Conservation (phyloP, 2,329 filamentous ascomycete genomes). For the Alternaria sp. region DNA sequence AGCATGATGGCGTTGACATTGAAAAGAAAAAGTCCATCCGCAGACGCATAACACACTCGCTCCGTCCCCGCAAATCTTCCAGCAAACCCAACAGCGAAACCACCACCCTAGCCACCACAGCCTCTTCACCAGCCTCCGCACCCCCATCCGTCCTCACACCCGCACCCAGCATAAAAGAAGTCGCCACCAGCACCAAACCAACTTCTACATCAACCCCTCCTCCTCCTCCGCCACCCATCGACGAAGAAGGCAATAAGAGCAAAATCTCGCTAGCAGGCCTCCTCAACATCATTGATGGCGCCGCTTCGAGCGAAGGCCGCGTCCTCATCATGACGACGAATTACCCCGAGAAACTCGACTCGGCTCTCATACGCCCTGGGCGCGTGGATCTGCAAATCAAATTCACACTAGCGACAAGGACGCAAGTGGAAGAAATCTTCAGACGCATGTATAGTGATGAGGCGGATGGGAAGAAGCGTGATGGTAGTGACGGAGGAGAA, state of each 20-base stretch:
- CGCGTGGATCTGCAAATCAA: slow-evolving; percentile 62
- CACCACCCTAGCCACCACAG: slow-evolving; percentile 6
- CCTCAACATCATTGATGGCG: slow-evolving; percentile 84
- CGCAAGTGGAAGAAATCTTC: slow-evolving; percentile 25
- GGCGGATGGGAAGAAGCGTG: background rate
- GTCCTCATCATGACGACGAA: slow-evolving; percentile 45
- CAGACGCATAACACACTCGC: background rate
- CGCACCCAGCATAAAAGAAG: background rate
- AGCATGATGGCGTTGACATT: background rate
- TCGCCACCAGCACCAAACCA: background rate
- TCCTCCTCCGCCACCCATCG: background rate
- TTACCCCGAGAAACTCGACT: slow-evolving; percentile 42
- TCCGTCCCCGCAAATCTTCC: background rate
- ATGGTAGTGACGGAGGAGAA: background rate
- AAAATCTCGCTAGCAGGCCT: slow-evolving; percentile 80
- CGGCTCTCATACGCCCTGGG: slow-evolving; percentile 69
- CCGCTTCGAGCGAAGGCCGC: slow-evolving; percentile 74
- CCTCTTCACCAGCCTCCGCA: background rate
- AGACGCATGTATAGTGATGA: slow-evolving; percentile 30
- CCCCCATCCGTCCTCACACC: background rate
- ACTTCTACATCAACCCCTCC: background rate
- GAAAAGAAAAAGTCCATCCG: slow-evolving; percentile 11
- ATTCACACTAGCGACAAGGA: slow-evolving; percentile 27
- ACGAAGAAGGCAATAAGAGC: slow-evolving; percentile 16
- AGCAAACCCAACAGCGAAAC: slow-evolving; percentile 10